Evolutionary conservation across 2,329 filamentous ascomycete species (phyloP).

Genomic region (Fusarium devonianum): DNA sequence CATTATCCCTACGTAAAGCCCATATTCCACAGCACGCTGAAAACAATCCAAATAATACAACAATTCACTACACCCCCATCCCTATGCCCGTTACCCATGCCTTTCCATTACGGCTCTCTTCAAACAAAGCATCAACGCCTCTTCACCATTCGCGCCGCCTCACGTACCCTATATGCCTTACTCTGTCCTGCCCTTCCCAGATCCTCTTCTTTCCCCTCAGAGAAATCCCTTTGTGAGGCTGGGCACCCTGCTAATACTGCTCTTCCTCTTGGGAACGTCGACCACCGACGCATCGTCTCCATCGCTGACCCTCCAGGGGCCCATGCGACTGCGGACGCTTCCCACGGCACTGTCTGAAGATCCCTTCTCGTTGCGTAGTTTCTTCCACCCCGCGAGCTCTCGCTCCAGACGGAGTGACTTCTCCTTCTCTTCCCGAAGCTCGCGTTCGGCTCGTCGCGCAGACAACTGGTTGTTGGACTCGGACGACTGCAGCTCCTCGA

Average conservation of each 20-base stretch:
- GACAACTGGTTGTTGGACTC: conserved; percentile 84
- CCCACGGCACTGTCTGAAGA: conserved; percentile 57
- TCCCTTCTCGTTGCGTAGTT: conserved; percentile 70
- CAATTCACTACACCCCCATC: conserved; percentile 12
- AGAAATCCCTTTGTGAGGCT: conserved; percentile 83
- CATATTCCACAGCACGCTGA: conserved; percentile 29
- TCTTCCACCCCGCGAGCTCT: conserved; percentile 86
- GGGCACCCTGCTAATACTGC: conserved; percentile 66
- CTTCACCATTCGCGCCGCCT: conserved; percentile 21
- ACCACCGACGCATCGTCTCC: conserved; percentile 51
- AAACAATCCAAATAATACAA: conserved; percentile 24
- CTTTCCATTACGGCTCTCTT: conserved; percentile 22
- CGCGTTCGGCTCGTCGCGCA: conserved; percentile 85
- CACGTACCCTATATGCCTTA: conserved; percentile 26
- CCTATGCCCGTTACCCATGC: conserved; percentile 17
- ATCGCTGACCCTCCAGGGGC: conserved; percentile 47
- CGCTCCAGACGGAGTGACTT: conserved; percentile 82
- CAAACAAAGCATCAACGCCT: conserved; percentile 39
- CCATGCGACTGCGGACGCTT: conserved; percentile 49
- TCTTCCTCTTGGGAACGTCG: conserved; percentile 70
- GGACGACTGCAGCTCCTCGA: conserved; percentile 90
- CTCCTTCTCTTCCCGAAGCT: conserved; percentile 88
- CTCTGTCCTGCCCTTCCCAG: conserved; percentile 2
- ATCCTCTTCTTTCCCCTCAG: conserved; percentile 47
- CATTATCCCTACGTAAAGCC: conserved; percentile 33